A percentile compares a stretch with the other conserved stretches of the same genome.
phyloP scores from a whole-genome alignment of 2,329 filamentous ascomycete species.

The Trichoderma semiorbis region DNA sequence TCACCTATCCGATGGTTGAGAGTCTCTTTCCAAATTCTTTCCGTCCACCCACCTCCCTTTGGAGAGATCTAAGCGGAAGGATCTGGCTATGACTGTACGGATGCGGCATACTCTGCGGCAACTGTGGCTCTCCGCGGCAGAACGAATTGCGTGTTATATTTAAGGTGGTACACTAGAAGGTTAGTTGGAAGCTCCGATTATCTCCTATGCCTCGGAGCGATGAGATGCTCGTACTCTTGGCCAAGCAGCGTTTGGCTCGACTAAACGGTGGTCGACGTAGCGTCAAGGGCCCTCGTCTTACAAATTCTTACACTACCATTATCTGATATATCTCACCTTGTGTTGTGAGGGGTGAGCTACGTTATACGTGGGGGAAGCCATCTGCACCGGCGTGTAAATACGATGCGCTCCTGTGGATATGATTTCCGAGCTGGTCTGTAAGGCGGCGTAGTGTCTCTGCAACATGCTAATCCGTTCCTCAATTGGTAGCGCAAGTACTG shows the following conservation, averaged over 20 bases:
- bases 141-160: background rate
- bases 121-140: background rate
- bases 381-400: background rate
- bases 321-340: background rate
- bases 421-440: background rate
- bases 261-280: background rate
- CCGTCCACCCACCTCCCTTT: background rate
- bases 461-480: background rate
- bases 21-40: background rate
- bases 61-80: background rate
- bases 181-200: background rate
- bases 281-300: background rate
- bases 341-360: background rate
- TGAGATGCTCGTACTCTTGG: background rate
- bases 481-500: background rate
- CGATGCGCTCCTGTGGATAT: background rate
- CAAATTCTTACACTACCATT: background rate
- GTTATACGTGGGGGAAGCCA: background rate
- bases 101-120: background rate
- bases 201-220: background rate
- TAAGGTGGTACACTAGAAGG: background rate
- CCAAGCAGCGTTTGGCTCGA: background rate
- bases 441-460: background rate
- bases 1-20: background rate
- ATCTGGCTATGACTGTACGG: background rate